Base-by-base conservation (phyloP, 495 filamentous ascomycete genomes). In the Elasticomyces elasticus region DNA sequence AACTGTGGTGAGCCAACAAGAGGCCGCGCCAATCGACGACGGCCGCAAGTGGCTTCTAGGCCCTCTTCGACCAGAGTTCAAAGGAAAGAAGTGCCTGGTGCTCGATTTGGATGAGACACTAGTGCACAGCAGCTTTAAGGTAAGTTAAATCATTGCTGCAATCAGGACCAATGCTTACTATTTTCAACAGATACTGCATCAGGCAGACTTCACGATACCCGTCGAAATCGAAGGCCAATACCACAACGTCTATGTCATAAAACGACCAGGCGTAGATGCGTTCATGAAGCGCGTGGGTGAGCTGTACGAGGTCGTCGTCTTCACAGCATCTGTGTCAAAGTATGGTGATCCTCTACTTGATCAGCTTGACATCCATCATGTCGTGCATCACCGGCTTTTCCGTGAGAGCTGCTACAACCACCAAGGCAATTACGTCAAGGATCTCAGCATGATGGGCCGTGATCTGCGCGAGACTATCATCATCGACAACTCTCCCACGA, bases 281-380 rank as follows among this genome's bases (percentile, higher is more conserved):
- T 99, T 99, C 69, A 95, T 99, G 89, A 99, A 97, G 71, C 78
- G 92, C 27, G 89, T 99, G 28, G 92, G 92, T 38, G 92, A 99
- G 71, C 74, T 99, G 41, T 99, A 97, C 65, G 92, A 99, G 67
- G 88, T 99, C 31, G 92, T 99, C 38, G 91, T 99, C 42, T 99
- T 99, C 65, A 99, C 92, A 27, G 92, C 92, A 43, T 99, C 92
- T 0, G 92, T 99, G 31, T 96, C 94, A 10, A 99, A 99, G 90
- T 98, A 98, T 63, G 92, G 92, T 46, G 92, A 98, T 72, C 92
- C 92, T 30, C 74, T 98, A 28, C 75, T 99, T 23, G 94, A 99
- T 67, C 94, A 99, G 69, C 74, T 99, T 44, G 92, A 99, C 66
- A 95, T 99, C 53, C 92, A 99, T 67, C 80, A 88, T 60, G 92